A percentile compares a stretch with the other conserved stretches of the same genome.
phyloP scores from a whole-genome alignment of 1,139 yeast species.

The Suhomyces guaymorum region DNA sequence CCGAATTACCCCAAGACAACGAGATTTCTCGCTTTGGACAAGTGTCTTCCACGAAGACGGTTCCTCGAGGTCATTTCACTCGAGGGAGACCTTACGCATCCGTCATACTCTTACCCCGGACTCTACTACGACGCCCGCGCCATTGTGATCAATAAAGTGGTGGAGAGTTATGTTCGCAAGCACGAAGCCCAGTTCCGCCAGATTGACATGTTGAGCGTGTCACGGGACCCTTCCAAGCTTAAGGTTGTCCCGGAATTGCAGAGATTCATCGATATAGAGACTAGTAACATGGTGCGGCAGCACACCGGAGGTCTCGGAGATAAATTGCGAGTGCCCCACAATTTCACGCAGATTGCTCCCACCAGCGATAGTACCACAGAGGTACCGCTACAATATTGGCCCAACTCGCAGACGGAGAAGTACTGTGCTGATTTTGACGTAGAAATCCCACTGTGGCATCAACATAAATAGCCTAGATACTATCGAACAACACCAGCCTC shows the following conservation, averaged over 20 bases:
- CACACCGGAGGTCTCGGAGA: constrained; percentile 16
- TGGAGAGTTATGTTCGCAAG: constrained; percentile 30
- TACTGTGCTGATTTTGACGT: constrained; percentile 30
- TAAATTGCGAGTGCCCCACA: constrained; percentile 21
- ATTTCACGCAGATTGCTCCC: constrained; percentile 37
- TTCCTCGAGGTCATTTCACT: constrained; percentile 50
- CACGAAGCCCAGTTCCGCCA: constrained; percentile 14
- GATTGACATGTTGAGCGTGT: constrained; percentile 10
- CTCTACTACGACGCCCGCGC: constrained; percentile 49
- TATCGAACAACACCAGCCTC: too few relatives aligned
- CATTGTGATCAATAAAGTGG: constrained; percentile 47
- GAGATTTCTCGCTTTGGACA: constrained; percentile 77
- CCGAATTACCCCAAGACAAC: constrained; percentile 33
- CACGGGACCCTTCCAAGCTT: constrained; percentile 9
- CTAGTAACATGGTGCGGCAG: too few relatives aligned
- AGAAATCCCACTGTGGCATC: too few relatives aligned
- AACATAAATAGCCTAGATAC: too few relatives aligned
- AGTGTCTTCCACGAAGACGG: constrained; percentile 65
- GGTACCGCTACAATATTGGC: constrained; percentile 33
- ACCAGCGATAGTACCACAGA: constrained; percentile 15
- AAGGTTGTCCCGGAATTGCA: constrained; percentile 22
- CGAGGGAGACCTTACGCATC: constrained; percentile 24
- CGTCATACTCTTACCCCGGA: constrained; percentile 21
- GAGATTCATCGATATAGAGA: constrained; percentile 25
- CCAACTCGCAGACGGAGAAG: constrained; percentile 37